phyloP scores from a whole-genome alignment of 108 stramenopile species.

The Pseudonitzschia multistriata region DNA sequence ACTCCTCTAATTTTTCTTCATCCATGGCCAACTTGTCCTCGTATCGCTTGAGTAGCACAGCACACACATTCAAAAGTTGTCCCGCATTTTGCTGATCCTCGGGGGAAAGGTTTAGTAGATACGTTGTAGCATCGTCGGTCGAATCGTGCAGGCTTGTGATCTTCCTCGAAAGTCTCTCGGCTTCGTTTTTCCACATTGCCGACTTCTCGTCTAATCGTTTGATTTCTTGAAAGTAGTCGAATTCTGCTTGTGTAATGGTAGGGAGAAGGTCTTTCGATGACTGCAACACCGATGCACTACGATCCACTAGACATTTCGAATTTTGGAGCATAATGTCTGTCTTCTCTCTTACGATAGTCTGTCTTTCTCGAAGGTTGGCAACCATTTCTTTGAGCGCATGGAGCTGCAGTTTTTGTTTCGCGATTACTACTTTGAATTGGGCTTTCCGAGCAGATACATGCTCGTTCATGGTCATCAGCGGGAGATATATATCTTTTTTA shows the following conservation, averaged over 20 bases:
- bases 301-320: conserved; percentile 48
- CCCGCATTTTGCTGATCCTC: conserved; percentile 1
- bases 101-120: not conserved
- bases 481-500: conserved; percentile 65
- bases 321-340: conserved; percentile 40
- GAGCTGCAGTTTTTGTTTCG: conserved; percentile 51
- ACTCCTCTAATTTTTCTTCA: conserved; percentile 20
- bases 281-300: conserved; percentile 57
- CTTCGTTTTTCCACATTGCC: conserved; percentile 46
- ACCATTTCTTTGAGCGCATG: conserved; percentile 38
- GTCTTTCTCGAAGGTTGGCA: conserved; percentile 38
- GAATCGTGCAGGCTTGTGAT: conserved; percentile 10
- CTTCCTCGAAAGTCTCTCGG: conserved; percentile 22
- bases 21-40: conserved; percentile 11
- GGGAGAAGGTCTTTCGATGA: conserved; percentile 62
- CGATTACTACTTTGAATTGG: conserved; percentile 41
- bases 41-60: not conserved
- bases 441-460: conserved; percentile 42
- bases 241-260: conserved; percentile 72
- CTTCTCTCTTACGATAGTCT: conserved; percentile 35
- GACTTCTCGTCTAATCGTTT: conserved; percentile 45
- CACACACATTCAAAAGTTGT: conserved; percentile 14
- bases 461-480: conserved; percentile 60
- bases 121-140: conserved; percentile 5
- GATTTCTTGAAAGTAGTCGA: conserved; percentile 64